Evolutionary conservation across 2,329 filamentous ascomycete species (phyloP).

Genomic region (Neofusicoccum kwambonambiense): DNA sequence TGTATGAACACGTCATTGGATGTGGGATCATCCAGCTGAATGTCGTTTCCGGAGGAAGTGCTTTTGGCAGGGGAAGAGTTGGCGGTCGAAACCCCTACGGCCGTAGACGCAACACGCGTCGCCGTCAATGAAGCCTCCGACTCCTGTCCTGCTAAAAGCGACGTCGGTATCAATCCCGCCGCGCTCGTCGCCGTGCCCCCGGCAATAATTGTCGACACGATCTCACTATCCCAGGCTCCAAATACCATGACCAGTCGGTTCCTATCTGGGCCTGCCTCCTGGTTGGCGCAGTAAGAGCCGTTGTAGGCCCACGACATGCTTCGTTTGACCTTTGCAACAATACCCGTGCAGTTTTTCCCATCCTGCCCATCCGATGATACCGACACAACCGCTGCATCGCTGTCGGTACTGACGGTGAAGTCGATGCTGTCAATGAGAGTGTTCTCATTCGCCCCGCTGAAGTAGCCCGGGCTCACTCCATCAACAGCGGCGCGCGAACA

Average conservation of each 20-base stretch:
- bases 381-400: too few species aligned
- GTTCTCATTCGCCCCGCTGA: neutral
- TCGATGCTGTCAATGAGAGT: neutral
- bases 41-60: neutral
- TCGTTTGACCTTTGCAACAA: neutral
- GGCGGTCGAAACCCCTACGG: neutral
- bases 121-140: neutral
- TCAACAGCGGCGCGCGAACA: neutral
- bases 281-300: neutral
- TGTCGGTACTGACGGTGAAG: neutral
- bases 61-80: neutral
- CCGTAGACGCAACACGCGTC: neutral
- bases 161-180: neutral
- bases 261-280: neutral
- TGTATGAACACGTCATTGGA: too few species aligned
- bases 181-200: neutral
- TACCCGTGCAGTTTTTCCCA: neutral
- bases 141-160: neutral
- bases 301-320: neutral
- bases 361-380: too few species aligned
- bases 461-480: too few species aligned
- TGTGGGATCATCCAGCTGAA: neutral
- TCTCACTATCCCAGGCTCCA: neutral
- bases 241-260: neutral
- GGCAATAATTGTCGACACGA: too few species aligned